Percentiles rank a stretch among this genome's conserved stretches.
Conservation (phyloP, 1,139 yeast species). For the Lodderomyces jiufengensis region DNA sequence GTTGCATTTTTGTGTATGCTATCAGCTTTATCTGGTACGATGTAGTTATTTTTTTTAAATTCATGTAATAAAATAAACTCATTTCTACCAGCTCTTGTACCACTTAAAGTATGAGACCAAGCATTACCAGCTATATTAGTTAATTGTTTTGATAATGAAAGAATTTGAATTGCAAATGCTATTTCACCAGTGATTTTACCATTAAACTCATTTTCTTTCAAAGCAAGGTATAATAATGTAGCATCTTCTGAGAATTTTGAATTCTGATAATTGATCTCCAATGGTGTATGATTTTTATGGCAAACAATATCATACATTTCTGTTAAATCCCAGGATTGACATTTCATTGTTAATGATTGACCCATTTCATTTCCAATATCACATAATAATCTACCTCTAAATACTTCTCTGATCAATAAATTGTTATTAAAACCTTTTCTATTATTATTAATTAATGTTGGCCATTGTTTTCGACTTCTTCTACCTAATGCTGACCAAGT, state of each 20-base stretch:
- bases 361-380: slow-evolving; percentile 96
- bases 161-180: slow-evolving; percentile 77
- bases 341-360: slow-evolving; percentile 82
- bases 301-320: slow-evolving; percentile 87
- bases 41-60: slow-evolving; percentile 72
- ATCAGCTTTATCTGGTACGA: slow-evolving; percentile 85
- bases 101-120: slow-evolving; percentile 92
- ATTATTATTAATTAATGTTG: slow-evolving; percentile 48
- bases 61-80: slow-evolving; percentile 92
- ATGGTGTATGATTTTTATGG: slow-evolving; percentile 53
- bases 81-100: slow-evolving; percentile 95
- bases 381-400: slow-evolving; percentile 85
- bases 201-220: slow-evolving; percentile 65
- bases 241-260: slow-evolving; percentile 69
- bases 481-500: slow-evolving; percentile 89
- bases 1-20: slow-evolving; percentile 43
- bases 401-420: slow-evolving; percentile 60
- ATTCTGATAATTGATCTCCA: slow-evolving; percentile 72
- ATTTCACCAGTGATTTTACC: slow-evolving; percentile 74
- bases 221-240: slow-evolving; percentile 59
- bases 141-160: slow-evolving; percentile 85
- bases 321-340: slow-evolving; percentile 93
- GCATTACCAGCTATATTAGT: slow-evolving; percentile 96
- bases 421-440: slow-evolving; percentile 41
- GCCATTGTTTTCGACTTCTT: slow-evolving; percentile 72